These are phyloP conservation scores for Neurospora sp. DNA, from an alignment of 495 filamentous ascomycete genomes.

Conservation along the genomic window DNA sequence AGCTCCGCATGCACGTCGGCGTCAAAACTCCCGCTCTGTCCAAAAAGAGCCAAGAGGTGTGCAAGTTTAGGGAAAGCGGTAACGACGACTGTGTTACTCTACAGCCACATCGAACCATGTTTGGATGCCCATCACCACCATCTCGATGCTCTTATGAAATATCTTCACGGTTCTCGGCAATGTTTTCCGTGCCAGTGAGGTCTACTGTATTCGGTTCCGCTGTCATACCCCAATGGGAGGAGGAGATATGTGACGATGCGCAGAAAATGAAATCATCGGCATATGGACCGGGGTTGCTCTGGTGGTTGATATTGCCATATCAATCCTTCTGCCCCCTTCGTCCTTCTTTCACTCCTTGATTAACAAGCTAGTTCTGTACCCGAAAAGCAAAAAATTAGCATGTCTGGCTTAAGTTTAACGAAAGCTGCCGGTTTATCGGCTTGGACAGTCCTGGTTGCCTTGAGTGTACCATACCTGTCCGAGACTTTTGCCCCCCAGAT, in stretches of 20 bases:
- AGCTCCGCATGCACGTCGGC: neutral
- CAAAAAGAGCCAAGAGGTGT: neutral
- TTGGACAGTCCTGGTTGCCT: slow-evolving; percentile 13
- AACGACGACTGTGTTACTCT: neutral
- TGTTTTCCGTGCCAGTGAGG: neutral
- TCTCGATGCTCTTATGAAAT: neutral
- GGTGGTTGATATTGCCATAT: neutral
- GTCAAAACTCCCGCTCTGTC: neutral
- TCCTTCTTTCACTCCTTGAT: neutral
- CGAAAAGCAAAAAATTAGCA: neutral
- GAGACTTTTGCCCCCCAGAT: slow-evolving; percentile 5
- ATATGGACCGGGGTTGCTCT: neutral
- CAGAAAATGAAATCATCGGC: neutral
- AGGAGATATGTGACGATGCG: neutral
- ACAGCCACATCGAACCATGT: neutral
- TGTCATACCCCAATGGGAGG: neutral
- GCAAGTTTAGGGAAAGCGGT: neutral
- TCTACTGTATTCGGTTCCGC: neutral
- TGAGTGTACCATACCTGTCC: slow-evolving; percentile 14
- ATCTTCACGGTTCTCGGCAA: neutral
- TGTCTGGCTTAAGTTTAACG: slow-evolving; percentile 1
- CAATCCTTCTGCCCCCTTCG: neutral
- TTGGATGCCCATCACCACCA: neutral
- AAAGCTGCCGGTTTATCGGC: slow-evolving; percentile 16
- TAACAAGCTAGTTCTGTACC: neutral